Evolutionary conservation across 306 rosid genomes (phyloP).

Genomic region (Cucurbita moschata): DNA sequence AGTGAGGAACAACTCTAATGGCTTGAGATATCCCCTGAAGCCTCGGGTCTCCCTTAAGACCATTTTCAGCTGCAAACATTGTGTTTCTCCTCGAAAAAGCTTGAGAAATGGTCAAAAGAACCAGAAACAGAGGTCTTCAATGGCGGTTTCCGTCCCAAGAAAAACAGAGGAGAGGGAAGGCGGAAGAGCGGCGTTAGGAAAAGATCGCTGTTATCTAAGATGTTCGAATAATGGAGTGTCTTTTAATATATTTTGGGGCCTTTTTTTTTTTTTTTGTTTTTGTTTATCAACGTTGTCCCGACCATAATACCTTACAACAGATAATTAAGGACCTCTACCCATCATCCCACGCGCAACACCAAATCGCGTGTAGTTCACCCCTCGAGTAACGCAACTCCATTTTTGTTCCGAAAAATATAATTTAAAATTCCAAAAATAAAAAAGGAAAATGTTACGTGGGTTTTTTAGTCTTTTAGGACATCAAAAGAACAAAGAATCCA

Average conservation of each 20-base stretch:
- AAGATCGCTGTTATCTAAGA: neutral
- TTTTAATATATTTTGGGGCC: neutral
- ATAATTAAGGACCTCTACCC: neutral
- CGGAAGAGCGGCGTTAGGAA: neutral
- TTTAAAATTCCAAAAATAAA: too few species aligned
- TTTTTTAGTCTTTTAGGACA: neutral
- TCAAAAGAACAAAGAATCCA: neutral
- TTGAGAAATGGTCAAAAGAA: neutral
- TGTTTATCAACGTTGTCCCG: slow-evolving; percentile 11
- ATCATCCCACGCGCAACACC: neutral
- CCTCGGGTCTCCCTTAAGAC: slow-evolving; percentile 92
- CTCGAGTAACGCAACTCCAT: neutral
- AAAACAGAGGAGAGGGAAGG: neutral
- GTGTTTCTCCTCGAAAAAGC: too few species aligned
- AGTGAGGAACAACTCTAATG: slow-evolving; percentile 93
- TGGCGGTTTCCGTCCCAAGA: neutral
- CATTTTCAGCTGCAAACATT: slow-evolving; percentile 93
- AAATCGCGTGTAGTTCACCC: neutral
- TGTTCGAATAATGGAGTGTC: neutral
- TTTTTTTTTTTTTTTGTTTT: neutral
- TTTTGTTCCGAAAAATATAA: too few species aligned
- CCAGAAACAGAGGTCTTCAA: neutral
- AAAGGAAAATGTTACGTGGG: too few species aligned
- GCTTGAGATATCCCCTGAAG: slow-evolving; percentile 73
- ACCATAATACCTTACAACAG: slow-evolving; percentile 10